phyloP scores from a whole-genome alignment of 2,329 filamentous ascomycete genomes.

The Boeremia exigua region DNA sequence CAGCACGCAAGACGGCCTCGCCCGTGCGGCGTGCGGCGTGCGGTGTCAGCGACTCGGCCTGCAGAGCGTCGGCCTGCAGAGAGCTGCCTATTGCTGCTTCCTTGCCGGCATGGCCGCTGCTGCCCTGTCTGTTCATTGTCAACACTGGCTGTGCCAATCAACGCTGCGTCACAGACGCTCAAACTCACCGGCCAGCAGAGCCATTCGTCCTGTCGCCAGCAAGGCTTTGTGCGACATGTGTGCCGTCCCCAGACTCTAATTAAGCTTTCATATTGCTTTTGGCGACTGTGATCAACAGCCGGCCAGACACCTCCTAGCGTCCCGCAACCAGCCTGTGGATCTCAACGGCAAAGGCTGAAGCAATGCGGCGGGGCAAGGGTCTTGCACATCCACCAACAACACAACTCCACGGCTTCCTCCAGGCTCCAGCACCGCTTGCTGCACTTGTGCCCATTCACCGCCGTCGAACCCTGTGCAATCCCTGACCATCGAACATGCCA shows the following conservation, averaged over 20 bases:
- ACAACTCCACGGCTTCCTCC: slow-evolving; percentile 13
- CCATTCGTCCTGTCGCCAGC: too few species aligned
- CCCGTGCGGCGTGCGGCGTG: not conserved
- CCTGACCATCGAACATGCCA: slow-evolving; percentile 45
- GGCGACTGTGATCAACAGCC: not conserved
- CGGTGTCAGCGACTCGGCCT: too few species aligned
- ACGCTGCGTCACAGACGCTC: too few species aligned
- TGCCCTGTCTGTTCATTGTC: too few species aligned
- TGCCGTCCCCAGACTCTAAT: not conserved
- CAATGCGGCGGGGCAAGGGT: slow-evolving; percentile 21
- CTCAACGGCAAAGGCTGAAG: slow-evolving; percentile 17
- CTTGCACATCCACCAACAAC: slow-evolving; percentile 22
- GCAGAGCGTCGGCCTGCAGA: too few species aligned
- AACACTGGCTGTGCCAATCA: too few species aligned
- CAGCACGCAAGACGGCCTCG: slow-evolving; percentile 20
- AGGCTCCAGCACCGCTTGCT: slow-evolving; percentile 15
- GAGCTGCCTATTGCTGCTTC: too few species aligned
- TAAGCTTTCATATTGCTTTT: slow-evolving; percentile 6
- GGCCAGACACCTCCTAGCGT: slow-evolving; percentile 11
- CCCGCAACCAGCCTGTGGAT: slow-evolving; percentile 5
- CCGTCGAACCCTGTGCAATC: slow-evolving; percentile 2
- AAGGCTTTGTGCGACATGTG: not conserved
- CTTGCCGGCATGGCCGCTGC: too few species aligned
- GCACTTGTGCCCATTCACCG: slow-evolving; percentile 11
- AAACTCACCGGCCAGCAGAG: too few species aligned